phyloP scores from a whole-genome alignment of 768 basidiomycete genomes.

The Termitomyces sp. region DNA sequence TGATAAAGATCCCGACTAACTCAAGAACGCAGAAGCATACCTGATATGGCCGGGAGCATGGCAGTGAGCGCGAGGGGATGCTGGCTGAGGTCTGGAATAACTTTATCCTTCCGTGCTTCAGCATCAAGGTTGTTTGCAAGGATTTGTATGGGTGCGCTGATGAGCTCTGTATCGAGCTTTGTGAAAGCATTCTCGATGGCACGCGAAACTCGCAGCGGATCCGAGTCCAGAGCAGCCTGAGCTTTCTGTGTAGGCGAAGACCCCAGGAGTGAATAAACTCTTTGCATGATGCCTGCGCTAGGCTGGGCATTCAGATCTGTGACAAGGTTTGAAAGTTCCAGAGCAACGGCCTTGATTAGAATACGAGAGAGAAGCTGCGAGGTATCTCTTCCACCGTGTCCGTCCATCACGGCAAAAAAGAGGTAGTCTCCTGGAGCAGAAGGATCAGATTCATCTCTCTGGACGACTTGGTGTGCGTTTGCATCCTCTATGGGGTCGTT shows the following conservation, averaged over 20 bases:
- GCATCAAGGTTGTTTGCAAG: constrained; percentile 55
- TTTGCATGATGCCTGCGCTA: constrained; percentile 27
- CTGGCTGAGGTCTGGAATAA: constrained; percentile 59
- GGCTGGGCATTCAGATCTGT: constrained; percentile 27
- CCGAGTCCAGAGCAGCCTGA: constrained; percentile 23
- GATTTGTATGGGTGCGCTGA: constrained; percentile 71
- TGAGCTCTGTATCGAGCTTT: constrained; percentile 80
- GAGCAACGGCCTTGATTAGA: constrained; percentile 78
- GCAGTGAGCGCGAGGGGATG: constrained; percentile 66
- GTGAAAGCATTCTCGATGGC: constrained; percentile 78
- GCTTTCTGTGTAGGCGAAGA: constrained; percentile 22
- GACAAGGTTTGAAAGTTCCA: constrained; percentile 62
- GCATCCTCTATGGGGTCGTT: constrained; percentile 95
- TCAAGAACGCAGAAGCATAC: constrained; percentile 25
- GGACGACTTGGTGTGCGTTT: constrained; percentile 62
- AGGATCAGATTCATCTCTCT: constrained; percentile 55
- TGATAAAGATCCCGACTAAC: constrained; percentile 7
- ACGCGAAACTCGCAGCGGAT: constrained; percentile 50
- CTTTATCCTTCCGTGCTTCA: constrained; percentile 43
- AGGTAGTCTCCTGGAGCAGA: constrained; percentile 65
- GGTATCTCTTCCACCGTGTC: constrained; percentile 82
- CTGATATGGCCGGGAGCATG: constrained; percentile 83
- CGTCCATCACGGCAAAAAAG: constrained; percentile 89
- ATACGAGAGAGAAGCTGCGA: constrained; percentile 78
- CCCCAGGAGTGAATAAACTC: constrained; percentile 35